phyloP scores from a whole-genome alignment of 1,139 yeast genomes.

The Kodamaea suecica region DNA sequence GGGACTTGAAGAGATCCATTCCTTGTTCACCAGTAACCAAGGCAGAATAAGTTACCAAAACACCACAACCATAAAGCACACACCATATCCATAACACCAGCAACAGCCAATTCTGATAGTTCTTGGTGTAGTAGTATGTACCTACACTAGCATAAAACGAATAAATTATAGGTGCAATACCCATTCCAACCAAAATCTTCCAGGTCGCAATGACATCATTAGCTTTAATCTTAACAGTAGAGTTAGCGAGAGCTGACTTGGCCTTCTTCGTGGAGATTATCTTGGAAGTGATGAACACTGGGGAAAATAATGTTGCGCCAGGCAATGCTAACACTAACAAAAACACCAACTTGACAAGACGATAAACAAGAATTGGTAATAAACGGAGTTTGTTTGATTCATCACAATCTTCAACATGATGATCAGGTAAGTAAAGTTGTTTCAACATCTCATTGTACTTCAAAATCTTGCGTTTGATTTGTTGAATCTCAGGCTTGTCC shows the following conservation, averaged over 20 bases:
- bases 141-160: constrained; percentile 73
- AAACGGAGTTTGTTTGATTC: constrained; percentile 26
- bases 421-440: constrained; percentile 42
- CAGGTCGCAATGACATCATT: constrained; percentile 52
- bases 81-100: constrained; percentile 39
- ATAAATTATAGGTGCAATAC: constrained; percentile 83
- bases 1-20: constrained; percentile 77
- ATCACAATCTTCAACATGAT: constrained; percentile 39
- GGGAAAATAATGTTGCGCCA: constrained; percentile 43
- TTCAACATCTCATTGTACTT: constrained; percentile 34
- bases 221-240: constrained; percentile 45
- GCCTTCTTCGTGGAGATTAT: constrained; percentile 38
- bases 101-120: constrained; percentile 13
- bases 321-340: constrained; percentile 41
- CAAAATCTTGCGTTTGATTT: constrained; percentile 32
- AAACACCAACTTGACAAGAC: constrained; percentile 32
- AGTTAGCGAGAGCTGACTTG: constrained; percentile 39
- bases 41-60: constrained; percentile 80
- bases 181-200: constrained; percentile 89
- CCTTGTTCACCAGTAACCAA: constrained; percentile 90
- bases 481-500: constrained; percentile 34
- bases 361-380: constrained; percentile 24
- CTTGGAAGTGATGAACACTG: constrained; percentile 39
- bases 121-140: constrained; percentile 41
- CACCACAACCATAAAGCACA: constrained; percentile 54